Percentiles rank a stretch among this genome's conserved stretches.
Evolutionary conservation across 1,284 basidiomycete species (phyloP).

Genomic region (Microbotryum saponariae): DNA sequence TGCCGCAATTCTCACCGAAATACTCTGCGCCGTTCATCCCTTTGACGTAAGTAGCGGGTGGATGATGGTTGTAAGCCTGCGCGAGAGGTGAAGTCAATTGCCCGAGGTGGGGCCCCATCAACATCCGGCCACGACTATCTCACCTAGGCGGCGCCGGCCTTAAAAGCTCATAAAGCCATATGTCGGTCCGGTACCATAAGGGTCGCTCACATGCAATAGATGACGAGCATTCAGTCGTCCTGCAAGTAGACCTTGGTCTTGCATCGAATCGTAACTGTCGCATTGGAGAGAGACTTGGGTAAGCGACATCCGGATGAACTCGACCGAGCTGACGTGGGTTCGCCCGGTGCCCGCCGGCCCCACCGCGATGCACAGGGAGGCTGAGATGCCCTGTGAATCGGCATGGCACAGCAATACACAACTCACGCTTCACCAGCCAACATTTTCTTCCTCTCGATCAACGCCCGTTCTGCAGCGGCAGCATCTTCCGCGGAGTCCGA

Average conservation of each 20-base stretch:
- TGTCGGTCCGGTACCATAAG: too few species aligned
- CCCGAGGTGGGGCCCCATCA: background rate
- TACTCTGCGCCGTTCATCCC: background rate
- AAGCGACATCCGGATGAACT: too few species aligned
- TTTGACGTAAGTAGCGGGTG: background rate
- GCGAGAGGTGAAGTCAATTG: background rate
- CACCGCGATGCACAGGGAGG: too few species aligned
- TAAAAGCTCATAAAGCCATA: too few species aligned
- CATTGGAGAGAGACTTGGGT: background rate
- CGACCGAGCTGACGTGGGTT: too few species aligned
- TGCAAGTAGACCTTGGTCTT: conserved; percentile 4
- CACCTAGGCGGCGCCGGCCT: background rate
- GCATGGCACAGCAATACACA: background rate
- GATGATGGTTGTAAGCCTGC: conserved; percentile 4
- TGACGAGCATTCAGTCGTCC: conserved; percentile 3
- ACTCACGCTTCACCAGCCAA: conserved; percentile 2
- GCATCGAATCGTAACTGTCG: conserved; percentile 4
- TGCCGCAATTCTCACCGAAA: background rate
- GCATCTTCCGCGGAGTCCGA: background rate
- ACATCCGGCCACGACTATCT: background rate
- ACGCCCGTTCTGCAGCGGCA: conserved; percentile 1
- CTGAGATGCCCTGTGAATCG: background rate
- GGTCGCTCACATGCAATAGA: conserved; percentile 2
- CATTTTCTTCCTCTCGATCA: conserved; percentile 8
- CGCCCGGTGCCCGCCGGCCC: too few species aligned